Evolutionary conservation across 495 filamentous ascomycete species (phyloP).

Genomic region (Daldinia caldariorum): DNA sequence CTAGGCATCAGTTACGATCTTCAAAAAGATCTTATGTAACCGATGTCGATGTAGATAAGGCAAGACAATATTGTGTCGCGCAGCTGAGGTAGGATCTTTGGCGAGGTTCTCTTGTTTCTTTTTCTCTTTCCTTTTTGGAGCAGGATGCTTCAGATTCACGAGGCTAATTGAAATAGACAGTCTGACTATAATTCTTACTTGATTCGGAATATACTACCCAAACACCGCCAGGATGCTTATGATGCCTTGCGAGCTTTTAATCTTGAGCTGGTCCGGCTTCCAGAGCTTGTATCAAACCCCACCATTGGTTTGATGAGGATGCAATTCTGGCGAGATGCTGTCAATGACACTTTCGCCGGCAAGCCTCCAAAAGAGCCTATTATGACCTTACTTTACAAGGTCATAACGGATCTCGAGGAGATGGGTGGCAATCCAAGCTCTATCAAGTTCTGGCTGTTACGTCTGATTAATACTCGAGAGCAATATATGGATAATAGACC

Average conservation of each 20-base stretch:
- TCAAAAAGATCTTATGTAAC: constrained; percentile 45
- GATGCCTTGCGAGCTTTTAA: constrained; percentile 93
- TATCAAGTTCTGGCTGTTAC: constrained; percentile 82
- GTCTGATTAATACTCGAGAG: constrained; percentile 81
- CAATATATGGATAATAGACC: constrained; percentile 85
- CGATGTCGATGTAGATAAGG: constrained; percentile 54
- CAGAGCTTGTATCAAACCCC: constrained; percentile 83
- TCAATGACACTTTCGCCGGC: constrained; percentile 75
- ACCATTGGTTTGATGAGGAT: constrained; percentile 86
- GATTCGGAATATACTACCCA: constrained; percentile 84
- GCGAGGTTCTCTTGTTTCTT: neutral
- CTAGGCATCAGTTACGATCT: constrained; percentile 24
- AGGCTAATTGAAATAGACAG: constrained; percentile 62
- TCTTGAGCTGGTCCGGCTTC: constrained; percentile 85
- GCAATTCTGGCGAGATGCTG: constrained; percentile 91
- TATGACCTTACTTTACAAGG: constrained; percentile 80
- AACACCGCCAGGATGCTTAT: constrained; percentile 77
- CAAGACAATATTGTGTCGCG: constrained; percentile 59
- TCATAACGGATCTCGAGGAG: constrained; percentile 68
- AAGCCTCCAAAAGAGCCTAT: constrained; percentile 88
- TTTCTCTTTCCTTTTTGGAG: neutral
- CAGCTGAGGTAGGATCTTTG: constrained; percentile 53
- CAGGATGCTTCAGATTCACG: neutral
- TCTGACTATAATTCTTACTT: constrained; percentile 88
- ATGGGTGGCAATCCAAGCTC: constrained; percentile 65